phyloP scores from a whole-genome alignment of 768 basidiomycete species.

The Fistulinella prunicolor region DNA sequence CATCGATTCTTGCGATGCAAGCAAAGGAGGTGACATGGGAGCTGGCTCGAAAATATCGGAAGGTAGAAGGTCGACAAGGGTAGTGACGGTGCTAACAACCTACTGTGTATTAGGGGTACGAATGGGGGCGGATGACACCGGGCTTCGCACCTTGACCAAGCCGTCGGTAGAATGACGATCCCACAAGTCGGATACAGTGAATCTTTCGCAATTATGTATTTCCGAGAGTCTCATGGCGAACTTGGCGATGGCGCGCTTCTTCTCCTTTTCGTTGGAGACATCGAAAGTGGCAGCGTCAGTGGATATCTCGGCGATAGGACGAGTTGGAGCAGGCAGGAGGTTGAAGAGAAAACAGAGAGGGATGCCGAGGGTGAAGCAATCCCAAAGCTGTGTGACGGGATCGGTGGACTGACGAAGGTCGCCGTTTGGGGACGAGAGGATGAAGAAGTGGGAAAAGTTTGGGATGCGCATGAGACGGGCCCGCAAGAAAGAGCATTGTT shows the following conservation, averaged over 20 bases:
- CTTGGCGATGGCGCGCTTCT: constrained; percentile 87
- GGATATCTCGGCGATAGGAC: constrained; percentile 51
- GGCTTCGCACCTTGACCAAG: constrained; percentile 77
- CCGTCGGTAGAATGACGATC: constrained; percentile 90
- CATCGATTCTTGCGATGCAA: constrained; percentile 55
- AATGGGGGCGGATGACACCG: not conserved
- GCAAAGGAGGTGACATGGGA: constrained; percentile 55
- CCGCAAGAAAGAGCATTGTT: constrained; percentile 82
- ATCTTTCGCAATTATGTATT: constrained; percentile 70
- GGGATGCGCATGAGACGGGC: constrained; percentile 75
- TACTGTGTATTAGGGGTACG: constrained; percentile 28
- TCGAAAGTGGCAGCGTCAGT: constrained; percentile 67
- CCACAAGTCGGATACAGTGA: constrained; percentile 90
- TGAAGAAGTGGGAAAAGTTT: constrained; percentile 69
- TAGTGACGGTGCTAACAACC: constrained; percentile 89
- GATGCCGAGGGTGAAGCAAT: constrained; percentile 88
- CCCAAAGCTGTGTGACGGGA: constrained; percentile 93
- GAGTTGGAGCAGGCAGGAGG: constrained; percentile 58
- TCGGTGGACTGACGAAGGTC: constrained; percentile 76
- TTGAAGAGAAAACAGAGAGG: constrained; percentile 97
- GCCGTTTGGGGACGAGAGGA: constrained; percentile 52
- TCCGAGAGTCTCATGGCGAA: constrained; percentile 87
- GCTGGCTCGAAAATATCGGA: constrained; percentile 62
- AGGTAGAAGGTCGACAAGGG: constrained; percentile 76
- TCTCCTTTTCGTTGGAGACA: constrained; percentile 71